These are phyloP conservation scores for Hypoxylon cercidicola DNA, from an alignment of 495 filamentous ascomycete species.

Conservation along the genomic window DNA sequence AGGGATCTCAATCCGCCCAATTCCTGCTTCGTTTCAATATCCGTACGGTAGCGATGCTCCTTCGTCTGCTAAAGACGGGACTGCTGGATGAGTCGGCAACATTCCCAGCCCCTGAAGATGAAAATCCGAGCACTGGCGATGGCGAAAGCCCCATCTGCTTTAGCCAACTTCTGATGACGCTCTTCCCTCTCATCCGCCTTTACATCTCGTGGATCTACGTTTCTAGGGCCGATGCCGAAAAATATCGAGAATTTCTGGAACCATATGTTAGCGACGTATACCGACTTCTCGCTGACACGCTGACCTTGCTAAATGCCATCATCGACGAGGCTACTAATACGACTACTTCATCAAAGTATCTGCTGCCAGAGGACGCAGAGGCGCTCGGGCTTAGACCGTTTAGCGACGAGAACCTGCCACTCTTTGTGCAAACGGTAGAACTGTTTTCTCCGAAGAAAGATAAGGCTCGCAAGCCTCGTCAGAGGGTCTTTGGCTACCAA, in stretches of 20 bases:
- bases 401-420: constrained; percentile 40
- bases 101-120: constrained; percentile 8
- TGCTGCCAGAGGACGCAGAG: constrained; percentile 55
- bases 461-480: constrained; percentile 40
- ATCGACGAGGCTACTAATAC: constrained; percentile 37
- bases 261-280: constrained; percentile 55
- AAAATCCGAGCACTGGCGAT: constrained; percentile 7
- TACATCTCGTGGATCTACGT: constrained; percentile 59
- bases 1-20: constrained; percentile 66
- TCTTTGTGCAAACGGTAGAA: constrained; percentile 36
- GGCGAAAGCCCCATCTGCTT: constrained; percentile 39
- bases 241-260: constrained; percentile 53
- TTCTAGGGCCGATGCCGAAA: constrained; percentile 48
- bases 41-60: constrained; percentile 79
- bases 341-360: constrained; percentile 43
- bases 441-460: constrained; percentile 19
- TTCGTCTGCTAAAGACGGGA: constrained; percentile 75
- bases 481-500: constrained; percentile 42
- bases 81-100: constrained; percentile 61
- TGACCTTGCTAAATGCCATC: constrained; percentile 48
- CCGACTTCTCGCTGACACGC: constrained; percentile 46
- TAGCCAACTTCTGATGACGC: constrained; percentile 38
- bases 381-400: constrained; percentile 55
- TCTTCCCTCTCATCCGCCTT: constrained; percentile 54
- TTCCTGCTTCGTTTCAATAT: constrained; percentile 85